Evolutionary conservation across 768 basidiomycete species (phyloP), one percentile per base, ranked within the genome.

Genomic region (Coprinopsis strossmayeri): DNA sequence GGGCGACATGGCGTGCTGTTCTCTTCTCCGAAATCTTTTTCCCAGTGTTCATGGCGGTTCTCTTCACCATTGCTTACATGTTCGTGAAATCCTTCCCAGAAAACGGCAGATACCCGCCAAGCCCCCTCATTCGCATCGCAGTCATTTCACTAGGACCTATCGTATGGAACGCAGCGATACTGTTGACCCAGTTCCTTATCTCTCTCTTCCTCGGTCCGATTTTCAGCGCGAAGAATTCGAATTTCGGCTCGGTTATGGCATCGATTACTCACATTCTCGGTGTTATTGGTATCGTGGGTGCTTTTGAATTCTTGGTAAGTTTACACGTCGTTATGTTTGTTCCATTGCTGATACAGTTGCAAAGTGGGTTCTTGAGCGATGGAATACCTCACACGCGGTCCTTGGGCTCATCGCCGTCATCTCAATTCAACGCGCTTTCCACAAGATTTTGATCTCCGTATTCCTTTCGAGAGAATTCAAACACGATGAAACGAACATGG

Each of bases 401-500:
- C 77, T 99, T 38, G 96, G 95, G 23, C 76, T 96, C 44, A 90
- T 98, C 57, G 78, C 92, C 5, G 86, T 92, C 52, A 88, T 97
- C 52, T 80, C 84, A 49, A 89, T 98, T 49, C 93, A 98, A 62
- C 82, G 96, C 44, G 88, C 88, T 15, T 69, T 97, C 52, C 85
- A 94, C 79, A 98, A 98, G 75, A 75, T 92, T 51, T 71, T 96
- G 48, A 98, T 99, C 60, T 75, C 94, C 0, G 86, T 95, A 52
- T 92, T 94, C 79, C 72, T 98, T 30, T 87, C 93, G 34, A 87
- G 96, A 54, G 96, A 99, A 67, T 96, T 96, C 79, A 99, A 99
- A 71, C 93, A 98, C 63, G 96, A 99, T 63, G 94, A 98, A 68
- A 94, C 91, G 28, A 98, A 98, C 69, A 78, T 91, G 23, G 94